phyloP scores from a whole-genome alignment of 129 eudicot genomes.

The Pseudognaphalium luteoalbum region DNA sequence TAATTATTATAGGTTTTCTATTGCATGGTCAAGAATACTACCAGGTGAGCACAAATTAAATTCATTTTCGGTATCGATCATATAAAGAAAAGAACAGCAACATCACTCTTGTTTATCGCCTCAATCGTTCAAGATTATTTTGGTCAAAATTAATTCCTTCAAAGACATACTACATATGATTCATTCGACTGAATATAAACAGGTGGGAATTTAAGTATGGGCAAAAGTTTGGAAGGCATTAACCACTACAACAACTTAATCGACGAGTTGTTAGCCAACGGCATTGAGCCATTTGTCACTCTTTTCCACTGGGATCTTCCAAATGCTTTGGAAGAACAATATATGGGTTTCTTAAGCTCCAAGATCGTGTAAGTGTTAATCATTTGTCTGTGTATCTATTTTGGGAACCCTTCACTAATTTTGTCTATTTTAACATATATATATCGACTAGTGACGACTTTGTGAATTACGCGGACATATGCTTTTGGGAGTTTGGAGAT shows the following conservation, averaged over 20 bases:
- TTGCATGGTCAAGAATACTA: constrained; percentile 52
- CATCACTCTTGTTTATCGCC: too few species aligned
- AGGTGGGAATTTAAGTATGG: constrained; percentile 45
- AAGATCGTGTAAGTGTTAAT: constrained; percentile 33
- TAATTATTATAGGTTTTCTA: constrained; percentile 36
- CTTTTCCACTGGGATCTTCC: constrained; percentile 47
- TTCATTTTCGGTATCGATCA: too few species aligned
- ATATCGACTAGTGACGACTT: constrained; percentile 35
- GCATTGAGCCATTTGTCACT: constrained; percentile 39
- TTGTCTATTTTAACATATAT: too few species aligned
- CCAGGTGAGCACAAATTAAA: constrained; percentile 22
- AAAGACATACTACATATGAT: too few species aligned
- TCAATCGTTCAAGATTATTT: too few species aligned
- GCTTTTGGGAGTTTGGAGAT: constrained; percentile 49
- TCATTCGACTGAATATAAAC: not conserved
- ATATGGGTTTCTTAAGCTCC: constrained; percentile 34
- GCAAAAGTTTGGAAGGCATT: constrained; percentile 40
- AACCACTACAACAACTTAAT: constrained; percentile 42
- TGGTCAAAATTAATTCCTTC: too few species aligned
- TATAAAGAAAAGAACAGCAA: too few species aligned
- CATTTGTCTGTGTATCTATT: too few species aligned
- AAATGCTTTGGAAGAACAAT: constrained; percentile 34
- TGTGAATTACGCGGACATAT: constrained; percentile 30
- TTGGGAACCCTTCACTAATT: too few species aligned
- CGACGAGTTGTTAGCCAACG: constrained; percentile 37